These are phyloP conservation scores for Heliocybe sulcata DNA, from an alignment of 1,284 basidiomycete species.

Conservation along the genomic window DNA sequence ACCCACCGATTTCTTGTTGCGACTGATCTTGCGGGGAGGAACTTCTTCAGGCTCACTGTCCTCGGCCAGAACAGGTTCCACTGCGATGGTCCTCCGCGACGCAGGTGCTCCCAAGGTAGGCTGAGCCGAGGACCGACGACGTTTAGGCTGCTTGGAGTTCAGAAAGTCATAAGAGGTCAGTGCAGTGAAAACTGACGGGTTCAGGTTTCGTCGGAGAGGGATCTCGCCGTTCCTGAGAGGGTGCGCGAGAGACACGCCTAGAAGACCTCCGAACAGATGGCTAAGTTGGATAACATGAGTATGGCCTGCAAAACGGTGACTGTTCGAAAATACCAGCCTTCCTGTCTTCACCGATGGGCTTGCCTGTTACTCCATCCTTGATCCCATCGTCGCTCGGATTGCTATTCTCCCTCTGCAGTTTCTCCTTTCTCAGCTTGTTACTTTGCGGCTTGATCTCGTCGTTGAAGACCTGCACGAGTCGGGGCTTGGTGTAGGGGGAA, in stretches of 20 bases:
- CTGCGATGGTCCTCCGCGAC: conserved; percentile 25
- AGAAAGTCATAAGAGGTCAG: background rate
- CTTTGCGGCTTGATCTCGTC: conserved; percentile 64
- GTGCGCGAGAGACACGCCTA: conserved; percentile 25
- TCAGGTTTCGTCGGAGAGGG: conserved; percentile 10
- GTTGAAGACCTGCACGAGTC: conserved; percentile 78
- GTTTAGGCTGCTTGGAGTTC: conserved; percentile 37
- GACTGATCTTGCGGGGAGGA: conserved; percentile 51
- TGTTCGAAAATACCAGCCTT: background rate
- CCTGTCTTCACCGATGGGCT: conserved; percentile 39
- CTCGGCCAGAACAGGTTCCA: conserved; percentile 47
- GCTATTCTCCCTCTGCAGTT: conserved; percentile 58
- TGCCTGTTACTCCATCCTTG: conserved; percentile 68
- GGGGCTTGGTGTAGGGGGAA: conserved; percentile 78
- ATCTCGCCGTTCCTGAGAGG: conserved; percentile 13
- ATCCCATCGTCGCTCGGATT: conserved; percentile 75
- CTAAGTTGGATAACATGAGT: conserved; percentile 6
- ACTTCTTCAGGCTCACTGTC: conserved; percentile 74
- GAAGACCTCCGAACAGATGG: conserved; percentile 27
- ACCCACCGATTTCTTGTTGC: conserved; percentile 53
- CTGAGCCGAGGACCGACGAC: conserved; percentile 62
- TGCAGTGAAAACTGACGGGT: conserved; percentile 11
- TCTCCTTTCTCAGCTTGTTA: conserved; percentile 57
- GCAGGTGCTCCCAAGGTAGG: conserved; percentile 51
- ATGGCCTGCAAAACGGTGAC: conserved; percentile 29